A percentile compares a stretch with the other conserved stretches of the same genome.
Conservation (phyloP, 305 asterid genomes). For the Ajuga reptans region DNA sequence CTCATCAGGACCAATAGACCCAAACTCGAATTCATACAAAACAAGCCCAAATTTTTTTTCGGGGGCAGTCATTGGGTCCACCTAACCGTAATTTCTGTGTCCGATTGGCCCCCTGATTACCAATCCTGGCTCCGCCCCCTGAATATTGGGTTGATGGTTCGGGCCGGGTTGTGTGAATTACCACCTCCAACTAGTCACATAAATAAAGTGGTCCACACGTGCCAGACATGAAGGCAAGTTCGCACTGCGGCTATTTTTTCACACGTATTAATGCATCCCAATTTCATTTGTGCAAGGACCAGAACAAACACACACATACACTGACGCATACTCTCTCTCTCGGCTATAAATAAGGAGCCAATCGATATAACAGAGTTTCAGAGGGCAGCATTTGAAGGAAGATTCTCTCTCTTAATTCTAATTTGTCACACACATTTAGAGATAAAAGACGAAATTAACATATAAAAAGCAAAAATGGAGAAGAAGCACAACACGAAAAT, state of each 20-base stretch:
- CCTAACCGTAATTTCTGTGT: no score
- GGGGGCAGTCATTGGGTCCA: no score
- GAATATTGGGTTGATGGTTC: no score
- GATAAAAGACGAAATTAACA: constrained; percentile 25
- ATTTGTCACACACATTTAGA: constrained; percentile 7
- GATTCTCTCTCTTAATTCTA: constrained; percentile 11
- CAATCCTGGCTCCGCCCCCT: no score
- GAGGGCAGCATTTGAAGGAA: constrained; percentile 20
- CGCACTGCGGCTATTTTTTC: neutral
- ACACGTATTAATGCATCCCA: constrained; percentile 34
- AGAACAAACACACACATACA: neutral
- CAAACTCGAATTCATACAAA: no score
- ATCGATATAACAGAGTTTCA: neutral
- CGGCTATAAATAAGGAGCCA: neutral
- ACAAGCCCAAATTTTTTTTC: no score
- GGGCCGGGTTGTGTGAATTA: no score
- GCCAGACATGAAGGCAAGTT: constrained; percentile 25
- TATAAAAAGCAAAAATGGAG: constrained; percentile 24
- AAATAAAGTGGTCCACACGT: constrained; percentile 37
- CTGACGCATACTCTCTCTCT: neutral
- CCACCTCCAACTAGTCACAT: no score
- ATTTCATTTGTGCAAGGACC: constrained; percentile 19
- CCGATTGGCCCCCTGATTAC: no score
- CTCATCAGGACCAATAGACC: no score
- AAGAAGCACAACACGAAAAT: constrained; percentile 41